Percentiles rank a stretch among this genome's conserved stretches.
Evolutionary conservation across 2,329 filamentous ascomycete genomes (phyloP).

Genomic region (Neodidymelliopsis sp.): DNA sequence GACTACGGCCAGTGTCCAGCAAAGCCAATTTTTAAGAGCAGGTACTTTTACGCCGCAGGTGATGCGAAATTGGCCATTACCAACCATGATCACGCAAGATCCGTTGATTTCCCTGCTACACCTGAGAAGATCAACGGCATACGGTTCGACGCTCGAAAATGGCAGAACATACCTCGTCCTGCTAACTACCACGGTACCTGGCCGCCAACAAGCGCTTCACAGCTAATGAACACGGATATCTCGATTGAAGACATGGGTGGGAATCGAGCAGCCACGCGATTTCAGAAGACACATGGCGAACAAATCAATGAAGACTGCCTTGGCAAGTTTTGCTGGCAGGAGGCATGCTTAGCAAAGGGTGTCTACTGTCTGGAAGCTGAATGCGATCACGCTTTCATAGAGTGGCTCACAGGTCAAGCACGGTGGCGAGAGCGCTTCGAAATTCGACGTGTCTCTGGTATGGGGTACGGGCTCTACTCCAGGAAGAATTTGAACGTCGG

Average conservation of each 20-base stretch:
- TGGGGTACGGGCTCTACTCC: slow-evolving; percentile 6
- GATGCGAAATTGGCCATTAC: background rate
- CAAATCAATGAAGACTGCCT: slow-evolving; percentile 1
- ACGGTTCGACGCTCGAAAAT: background rate
- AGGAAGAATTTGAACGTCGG: background rate
- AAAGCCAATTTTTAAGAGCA: background rate
- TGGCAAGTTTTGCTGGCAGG: slow-evolving; percentile 17
- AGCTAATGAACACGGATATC: slow-evolving; percentile 3
- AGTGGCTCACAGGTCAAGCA: slow-evolving; percentile 10
- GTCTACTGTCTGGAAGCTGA: background rate
- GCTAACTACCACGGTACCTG: background rate
- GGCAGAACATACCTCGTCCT: background rate
- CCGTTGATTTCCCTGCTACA: background rate
- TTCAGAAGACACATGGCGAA: background rate
- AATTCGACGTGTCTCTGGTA: background rate
- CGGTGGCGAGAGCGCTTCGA: slow-evolving; percentile 12
- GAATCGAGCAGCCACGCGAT: background rate
- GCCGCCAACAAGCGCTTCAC: slow-evolving; percentile 2
- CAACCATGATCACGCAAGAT: background rate
- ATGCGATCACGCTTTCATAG: slow-evolving; percentile 16
- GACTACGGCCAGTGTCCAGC: slow-evolving; percentile 1
- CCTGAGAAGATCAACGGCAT: background rate
- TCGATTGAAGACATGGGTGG: background rate
- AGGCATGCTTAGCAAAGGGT: background rate
- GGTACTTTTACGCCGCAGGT: background rate